A percentile compares a stretch with the other conserved stretches of the same genome.
Evolutionary conservation across 2,329 filamentous ascomycete species (phyloP).

Genomic region (Sporothrix curviconia): DNA sequence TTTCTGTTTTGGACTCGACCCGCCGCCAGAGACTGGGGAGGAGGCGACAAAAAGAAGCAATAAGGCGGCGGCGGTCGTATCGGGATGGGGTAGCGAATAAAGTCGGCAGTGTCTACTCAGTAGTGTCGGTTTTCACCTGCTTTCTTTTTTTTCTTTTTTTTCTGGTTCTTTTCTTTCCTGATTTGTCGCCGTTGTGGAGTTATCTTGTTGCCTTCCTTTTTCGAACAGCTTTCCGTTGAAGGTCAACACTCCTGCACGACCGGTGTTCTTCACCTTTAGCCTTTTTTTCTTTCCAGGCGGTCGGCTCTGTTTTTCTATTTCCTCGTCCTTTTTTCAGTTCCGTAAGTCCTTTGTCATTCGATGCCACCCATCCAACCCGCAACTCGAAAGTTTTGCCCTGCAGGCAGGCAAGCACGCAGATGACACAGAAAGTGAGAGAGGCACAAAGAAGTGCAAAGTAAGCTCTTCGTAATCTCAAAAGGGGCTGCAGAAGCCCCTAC

Average conservation of each 20-base stretch:
- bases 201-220: background rate
- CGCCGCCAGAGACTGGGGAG: too few relatives aligned
- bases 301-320: background rate
- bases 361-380: slow-evolving; percentile 4
- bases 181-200: too few relatives aligned
- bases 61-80: too few relatives aligned
- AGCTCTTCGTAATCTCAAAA: too few relatives aligned
- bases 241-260: too few relatives aligned
- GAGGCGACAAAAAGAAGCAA: background rate
- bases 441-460: background rate
- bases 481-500: too few relatives aligned
- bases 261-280: too few relatives aligned
- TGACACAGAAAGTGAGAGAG: too few relatives aligned
- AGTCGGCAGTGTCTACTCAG: background rate
- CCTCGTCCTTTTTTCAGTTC: background rate
- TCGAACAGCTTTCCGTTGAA: background rate
- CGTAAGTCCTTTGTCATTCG: background rate
- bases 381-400: background rate
- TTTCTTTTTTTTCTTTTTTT: background rate
- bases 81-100: background rate
- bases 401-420: background rate
- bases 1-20: too few relatives aligned
- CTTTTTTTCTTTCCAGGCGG: background rate
- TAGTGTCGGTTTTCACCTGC: background rate
- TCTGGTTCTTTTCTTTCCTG: background rate